Conservation (phyloP, 2,329 filamentous ascomycete genomes). For the Botrytis aclada region DNA sequence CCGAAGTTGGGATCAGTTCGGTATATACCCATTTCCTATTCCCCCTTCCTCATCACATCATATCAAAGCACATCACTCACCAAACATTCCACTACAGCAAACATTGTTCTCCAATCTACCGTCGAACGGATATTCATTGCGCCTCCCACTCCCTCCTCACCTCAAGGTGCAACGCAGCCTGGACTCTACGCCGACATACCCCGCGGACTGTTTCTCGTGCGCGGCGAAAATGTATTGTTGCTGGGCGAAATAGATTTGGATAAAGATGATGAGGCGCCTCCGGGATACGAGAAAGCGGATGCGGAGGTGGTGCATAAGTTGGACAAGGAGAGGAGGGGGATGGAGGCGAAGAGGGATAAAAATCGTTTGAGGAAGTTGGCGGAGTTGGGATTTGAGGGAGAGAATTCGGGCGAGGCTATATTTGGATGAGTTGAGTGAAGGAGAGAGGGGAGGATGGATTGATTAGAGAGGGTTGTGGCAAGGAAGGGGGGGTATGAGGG, state of each 20-base stretch:
- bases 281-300: slow-evolving; percentile 63
- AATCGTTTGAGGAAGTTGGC: slow-evolving; percentile 66
- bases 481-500: slow-evolving; percentile 5
- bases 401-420: slow-evolving; percentile 73
- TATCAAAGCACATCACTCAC: slow-evolving; percentile 14
- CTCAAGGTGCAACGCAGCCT: slow-evolving; percentile 34
- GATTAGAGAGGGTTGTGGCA: not conserved
- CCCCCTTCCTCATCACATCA: not conserved
- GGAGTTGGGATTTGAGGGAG: slow-evolving; percentile 81
- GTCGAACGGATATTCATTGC: slow-evolving; percentile 74
- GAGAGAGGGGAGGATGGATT: not conserved
- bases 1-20: slow-evolving; percentile 96
- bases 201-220: slow-evolving; percentile 84
- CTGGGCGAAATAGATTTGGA: slow-evolving; percentile 96
- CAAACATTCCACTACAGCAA: slow-evolving; percentile 55
- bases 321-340: slow-evolving; percentile 66
- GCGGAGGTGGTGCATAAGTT: slow-evolving; percentile 68
- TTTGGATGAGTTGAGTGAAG: slow-evolving; percentile 47
- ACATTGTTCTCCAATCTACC: slow-evolving; percentile 91
- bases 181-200: slow-evolving; percentile 78
- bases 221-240: slow-evolving; percentile 95
- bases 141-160: slow-evolving; percentile 47
- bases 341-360: slow-evolving; percentile 72
- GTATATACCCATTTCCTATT: slow-evolving; percentile 53
- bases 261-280: slow-evolving; percentile 82